Percentiles rank a stretch among this genome's conserved stretches.
phyloP scores from a whole-genome alignment of 2,329 filamentous ascomycete genomes.

The Botryotinia narcissicola region DNA sequence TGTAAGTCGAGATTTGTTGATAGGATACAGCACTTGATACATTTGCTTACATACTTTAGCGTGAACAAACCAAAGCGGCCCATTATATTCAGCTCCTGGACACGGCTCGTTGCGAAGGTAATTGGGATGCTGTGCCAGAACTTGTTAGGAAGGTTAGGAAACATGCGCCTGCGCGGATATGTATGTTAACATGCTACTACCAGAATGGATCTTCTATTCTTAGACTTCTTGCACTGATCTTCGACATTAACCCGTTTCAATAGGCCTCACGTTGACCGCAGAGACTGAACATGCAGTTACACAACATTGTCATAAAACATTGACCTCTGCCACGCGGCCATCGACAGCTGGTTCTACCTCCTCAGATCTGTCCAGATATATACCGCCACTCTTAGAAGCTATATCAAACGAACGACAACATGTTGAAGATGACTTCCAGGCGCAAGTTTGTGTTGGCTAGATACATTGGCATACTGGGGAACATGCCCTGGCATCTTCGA shows the following conservation, averaged over 20 bases:
- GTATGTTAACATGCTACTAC: slow-evolving; percentile 53
- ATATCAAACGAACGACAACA: slow-evolving; percentile 57
- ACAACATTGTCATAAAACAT: slow-evolving; percentile 44
- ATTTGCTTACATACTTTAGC: slow-evolving; percentile 27
- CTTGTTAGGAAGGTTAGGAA: slow-evolving; percentile 91
- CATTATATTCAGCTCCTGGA: slow-evolving; percentile 83
- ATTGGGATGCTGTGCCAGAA: slow-evolving; percentile 84
- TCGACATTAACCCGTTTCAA: slow-evolving; percentile 28
- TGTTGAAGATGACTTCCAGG: slow-evolving; percentile 68
- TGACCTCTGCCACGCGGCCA: slow-evolving; percentile 25
- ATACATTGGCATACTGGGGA: slow-evolving; percentile 76
- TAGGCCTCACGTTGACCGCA: slow-evolving; percentile 68
- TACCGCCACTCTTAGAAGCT: slow-evolving; percentile 48
- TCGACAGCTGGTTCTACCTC: slow-evolving; percentile 31
- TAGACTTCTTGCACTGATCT: background rate
- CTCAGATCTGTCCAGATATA: slow-evolving; percentile 31
- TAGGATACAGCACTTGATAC: background rate
- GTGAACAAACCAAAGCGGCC: slow-evolving; percentile 67
- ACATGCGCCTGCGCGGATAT: slow-evolving; percentile 80
- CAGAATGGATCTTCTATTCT: background rate
- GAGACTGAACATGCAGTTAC: slow-evolving; percentile 66
- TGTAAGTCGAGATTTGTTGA: slow-evolving; percentile 24
- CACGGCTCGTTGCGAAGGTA: slow-evolving; percentile 79
- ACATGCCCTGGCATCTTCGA: slow-evolving; percentile 57
- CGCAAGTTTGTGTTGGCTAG: slow-evolving; percentile 80